A percentile compares a stretch with the other conserved stretches of the same genome.
Evolutionary conservation across 768 basidiomycete species (phyloP).

Genomic region (Kwoniella dendrophila): DNA sequence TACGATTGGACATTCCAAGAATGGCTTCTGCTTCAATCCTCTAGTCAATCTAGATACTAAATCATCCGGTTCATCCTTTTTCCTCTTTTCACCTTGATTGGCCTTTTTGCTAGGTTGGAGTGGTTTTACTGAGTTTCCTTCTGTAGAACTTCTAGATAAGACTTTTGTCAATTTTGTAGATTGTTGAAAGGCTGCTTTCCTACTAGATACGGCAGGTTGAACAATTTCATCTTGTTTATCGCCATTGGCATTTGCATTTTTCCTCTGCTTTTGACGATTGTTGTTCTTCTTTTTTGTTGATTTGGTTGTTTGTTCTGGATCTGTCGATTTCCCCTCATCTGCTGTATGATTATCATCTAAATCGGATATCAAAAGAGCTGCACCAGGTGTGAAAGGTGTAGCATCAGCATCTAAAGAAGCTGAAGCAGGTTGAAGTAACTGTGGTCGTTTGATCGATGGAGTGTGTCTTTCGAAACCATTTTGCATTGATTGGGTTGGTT

Average conservation of each 20-base stretch:
- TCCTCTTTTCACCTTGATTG: slow-evolving; percentile 19
- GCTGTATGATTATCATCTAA: not conserved
- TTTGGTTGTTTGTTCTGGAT: too few species aligned
- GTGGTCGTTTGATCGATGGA: slow-evolving; percentile 11
- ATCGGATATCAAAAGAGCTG: slow-evolving; percentile 1
- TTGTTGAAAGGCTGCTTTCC: slow-evolving; percentile 44
- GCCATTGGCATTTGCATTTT: not conserved
- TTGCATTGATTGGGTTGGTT: not conserved
- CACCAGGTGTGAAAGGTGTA: slow-evolving; percentile 17
- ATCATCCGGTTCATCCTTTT: slow-evolving; percentile 48
- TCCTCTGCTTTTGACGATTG: not conserved
- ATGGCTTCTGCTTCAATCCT: slow-evolving; percentile 42
- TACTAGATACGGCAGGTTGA: slow-evolving; percentile 17
- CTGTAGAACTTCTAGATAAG: slow-evolving; percentile 10
- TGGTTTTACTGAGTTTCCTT: not conserved
- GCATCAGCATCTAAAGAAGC: slow-evolving; percentile 14
- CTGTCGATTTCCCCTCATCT: too few species aligned
- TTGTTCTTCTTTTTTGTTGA: slow-evolving; percentile 3
- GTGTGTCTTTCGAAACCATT: not conserved
- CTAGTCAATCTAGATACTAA: slow-evolving; percentile 42
- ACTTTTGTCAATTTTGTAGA: slow-evolving; percentile 33
- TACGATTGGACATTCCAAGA: slow-evolving; percentile 53
- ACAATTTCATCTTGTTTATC: not conserved
- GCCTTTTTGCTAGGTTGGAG: not conserved
- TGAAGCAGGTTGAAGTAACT: slow-evolving; percentile 8